These are phyloP conservation scores for Chaetomium sp. DNA, from an alignment of 2,329 filamentous ascomycete species.

Conservation along the genomic window DNA sequence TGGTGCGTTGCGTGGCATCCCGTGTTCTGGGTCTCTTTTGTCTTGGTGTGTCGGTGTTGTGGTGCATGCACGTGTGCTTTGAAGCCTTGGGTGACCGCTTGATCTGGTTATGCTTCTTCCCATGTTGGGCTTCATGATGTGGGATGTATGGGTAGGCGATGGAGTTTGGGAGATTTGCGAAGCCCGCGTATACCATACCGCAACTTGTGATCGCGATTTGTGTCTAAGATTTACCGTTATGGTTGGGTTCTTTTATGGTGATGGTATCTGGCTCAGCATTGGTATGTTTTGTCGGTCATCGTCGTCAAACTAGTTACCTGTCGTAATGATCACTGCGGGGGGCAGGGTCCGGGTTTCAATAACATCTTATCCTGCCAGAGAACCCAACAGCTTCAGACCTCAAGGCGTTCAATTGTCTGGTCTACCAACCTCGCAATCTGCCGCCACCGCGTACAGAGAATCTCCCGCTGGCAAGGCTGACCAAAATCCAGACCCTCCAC, in stretches of 20 bases:
- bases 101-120: neutral
- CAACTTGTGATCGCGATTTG: neutral
- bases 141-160: neutral
- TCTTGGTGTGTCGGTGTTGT: conserved; percentile 2
- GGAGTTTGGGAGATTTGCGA: conserved; percentile 3
- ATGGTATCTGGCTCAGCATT: neutral
- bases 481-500: conserved; percentile 39
- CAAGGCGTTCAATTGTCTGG: conserved; percentile 42
- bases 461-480: conserved; percentile 42
- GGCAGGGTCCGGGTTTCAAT: neutral
- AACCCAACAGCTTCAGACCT: conserved; percentile 10
- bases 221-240: neutral
- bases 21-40: neutral
- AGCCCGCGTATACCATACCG: neutral
- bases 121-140: neutral
- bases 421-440: conserved; percentile 47
- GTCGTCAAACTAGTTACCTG: neutral
- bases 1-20: neutral
- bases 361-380: neutral
- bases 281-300: neutral
- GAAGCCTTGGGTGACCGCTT: neutral
- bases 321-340: neutral
- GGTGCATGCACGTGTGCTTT: conserved; percentile 1
- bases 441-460: conserved; percentile 46
- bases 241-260: neutral